Conservation (phyloP, 1,284 basidiomycete species). For the Pisolithus thermaeus region DNA sequence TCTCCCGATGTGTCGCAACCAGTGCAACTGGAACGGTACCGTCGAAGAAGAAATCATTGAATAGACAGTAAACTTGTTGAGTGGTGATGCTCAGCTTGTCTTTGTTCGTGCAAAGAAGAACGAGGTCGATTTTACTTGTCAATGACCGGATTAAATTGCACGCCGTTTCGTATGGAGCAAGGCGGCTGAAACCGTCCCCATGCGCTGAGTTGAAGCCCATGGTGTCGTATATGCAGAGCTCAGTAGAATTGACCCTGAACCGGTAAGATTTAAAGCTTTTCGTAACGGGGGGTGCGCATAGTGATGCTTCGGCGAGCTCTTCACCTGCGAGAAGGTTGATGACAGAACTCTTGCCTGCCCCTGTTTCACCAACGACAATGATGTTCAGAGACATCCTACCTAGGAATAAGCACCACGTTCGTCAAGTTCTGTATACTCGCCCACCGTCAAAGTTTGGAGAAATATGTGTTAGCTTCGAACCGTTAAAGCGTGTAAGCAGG, state of each 20-base stretch:
- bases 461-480: no score
- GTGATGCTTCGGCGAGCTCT: background rate
- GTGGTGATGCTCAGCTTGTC: background rate
- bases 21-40: conserved; percentile 27
- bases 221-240: conserved; percentile 11
- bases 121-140: background rate
- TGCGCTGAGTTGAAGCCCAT: background rate
- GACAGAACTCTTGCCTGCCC: conserved; percentile 78
- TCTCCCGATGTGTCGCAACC: conserved; percentile 33
- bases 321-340: conserved; percentile 56
- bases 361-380: conserved; percentile 79
- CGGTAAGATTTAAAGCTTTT: background rate
- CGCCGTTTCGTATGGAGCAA: background rate
- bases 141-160: background rate
- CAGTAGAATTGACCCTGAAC: background rate
- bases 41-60: conserved; percentile 3
- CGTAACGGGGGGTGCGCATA: no score
- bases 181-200: background rate
- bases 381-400: conserved; percentile 29
- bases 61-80: background rate
- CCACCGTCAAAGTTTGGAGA: no score
- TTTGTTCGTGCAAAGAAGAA: background rate
- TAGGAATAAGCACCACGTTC: background rate
- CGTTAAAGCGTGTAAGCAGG: no score
- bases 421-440: no score